phyloP scores from a whole-genome alignment of 768 basidiomycete genomes.

The Crucibulum laeve region DNA sequence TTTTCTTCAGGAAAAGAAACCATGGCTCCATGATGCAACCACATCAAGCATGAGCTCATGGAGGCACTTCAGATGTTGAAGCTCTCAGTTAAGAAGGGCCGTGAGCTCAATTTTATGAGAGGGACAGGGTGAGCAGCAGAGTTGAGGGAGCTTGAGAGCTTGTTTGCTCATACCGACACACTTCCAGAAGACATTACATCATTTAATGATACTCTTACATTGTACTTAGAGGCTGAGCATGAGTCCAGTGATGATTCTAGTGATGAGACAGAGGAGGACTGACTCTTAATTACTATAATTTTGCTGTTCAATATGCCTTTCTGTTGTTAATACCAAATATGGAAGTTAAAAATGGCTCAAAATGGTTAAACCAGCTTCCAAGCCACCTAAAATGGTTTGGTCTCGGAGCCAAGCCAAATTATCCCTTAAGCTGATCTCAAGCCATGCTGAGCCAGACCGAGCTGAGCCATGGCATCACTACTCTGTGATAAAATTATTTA shows the following conservation, averaged over 20 bases:
- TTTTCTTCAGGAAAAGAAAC: neutral
- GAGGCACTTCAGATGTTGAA: neutral
- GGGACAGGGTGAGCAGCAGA: neutral
- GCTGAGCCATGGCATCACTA: neutral
- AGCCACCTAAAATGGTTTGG: too few species aligned
- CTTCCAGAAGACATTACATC: neutral
- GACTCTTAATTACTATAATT: neutral
- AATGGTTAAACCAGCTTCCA: too few species aligned
- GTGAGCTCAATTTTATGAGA: neutral
- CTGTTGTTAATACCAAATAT: neutral
- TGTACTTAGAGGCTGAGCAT: neutral
- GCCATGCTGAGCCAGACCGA: neutral
- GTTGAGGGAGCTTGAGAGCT: neutral
- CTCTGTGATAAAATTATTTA: too few species aligned
- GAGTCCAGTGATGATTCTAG: neutral
- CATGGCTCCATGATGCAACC: neutral
- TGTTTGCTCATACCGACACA: neutral
- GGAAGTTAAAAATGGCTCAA: neutral
- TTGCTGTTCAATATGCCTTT: neutral
- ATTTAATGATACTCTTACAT: neutral
- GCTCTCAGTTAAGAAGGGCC: neutral
- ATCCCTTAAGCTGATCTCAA: neutral
- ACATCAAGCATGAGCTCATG: neutral
- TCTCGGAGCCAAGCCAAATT: too few species aligned
- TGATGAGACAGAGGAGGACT: too few species aligned